A percentile compares a stretch with the other conserved stretches of the same genome.
These are phyloP conservation scores for Agaricus sinodeliciosus DNA, from an alignment of 768 basidiomycete genomes.

Conservation along the genomic window DNA sequence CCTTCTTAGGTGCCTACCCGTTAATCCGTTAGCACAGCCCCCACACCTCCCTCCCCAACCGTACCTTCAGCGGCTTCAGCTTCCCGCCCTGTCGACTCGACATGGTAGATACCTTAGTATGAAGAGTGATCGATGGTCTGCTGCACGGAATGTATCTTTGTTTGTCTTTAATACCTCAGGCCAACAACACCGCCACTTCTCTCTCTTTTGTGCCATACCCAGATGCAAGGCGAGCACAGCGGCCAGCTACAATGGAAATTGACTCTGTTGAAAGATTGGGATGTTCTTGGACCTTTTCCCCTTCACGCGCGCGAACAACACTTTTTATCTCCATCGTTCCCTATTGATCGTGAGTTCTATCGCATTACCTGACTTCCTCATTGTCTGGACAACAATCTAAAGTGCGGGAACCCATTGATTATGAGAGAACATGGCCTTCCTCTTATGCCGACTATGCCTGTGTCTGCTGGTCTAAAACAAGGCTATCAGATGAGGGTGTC, in stretches of 20 bases:
- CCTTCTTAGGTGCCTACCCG: conserved; percentile 75
- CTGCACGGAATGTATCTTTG: not conserved
- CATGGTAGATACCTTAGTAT: conserved; percentile 28
- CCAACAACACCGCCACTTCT: conserved; percentile 2
- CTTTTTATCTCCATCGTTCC: conserved; percentile 72
- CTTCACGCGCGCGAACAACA: conserved; percentile 82
- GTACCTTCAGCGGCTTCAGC: conserved; percentile 80
- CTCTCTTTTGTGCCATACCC: not conserved
- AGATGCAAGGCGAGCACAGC: not conserved
- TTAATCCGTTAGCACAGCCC: conserved; percentile 5
- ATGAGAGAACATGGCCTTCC: conserved; percentile 50
- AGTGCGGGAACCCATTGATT: conserved; percentile 50
- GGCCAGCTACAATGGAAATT: conserved; percentile 16
- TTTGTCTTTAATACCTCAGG: not conserved
- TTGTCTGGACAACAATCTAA: conserved; percentile 8
- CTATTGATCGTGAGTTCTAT: conserved; percentile 47
- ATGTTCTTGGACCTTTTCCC: conserved; percentile 78
- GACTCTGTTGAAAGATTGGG: conserved; percentile 26
- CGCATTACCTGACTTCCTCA: conserved; percentile 1
- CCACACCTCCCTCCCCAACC: not conserved
- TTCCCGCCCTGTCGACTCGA: conserved; percentile 77
- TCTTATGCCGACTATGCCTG: conserved; percentile 56
- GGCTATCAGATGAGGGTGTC: conserved; percentile 34
- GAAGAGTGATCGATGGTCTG: conserved; percentile 9
- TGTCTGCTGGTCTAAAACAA: conserved; percentile 51